Evolutionary conservation across 2,329 filamentous ascomycete genomes (phyloP).

Genomic region (Cyphellophora europaea): DNA sequence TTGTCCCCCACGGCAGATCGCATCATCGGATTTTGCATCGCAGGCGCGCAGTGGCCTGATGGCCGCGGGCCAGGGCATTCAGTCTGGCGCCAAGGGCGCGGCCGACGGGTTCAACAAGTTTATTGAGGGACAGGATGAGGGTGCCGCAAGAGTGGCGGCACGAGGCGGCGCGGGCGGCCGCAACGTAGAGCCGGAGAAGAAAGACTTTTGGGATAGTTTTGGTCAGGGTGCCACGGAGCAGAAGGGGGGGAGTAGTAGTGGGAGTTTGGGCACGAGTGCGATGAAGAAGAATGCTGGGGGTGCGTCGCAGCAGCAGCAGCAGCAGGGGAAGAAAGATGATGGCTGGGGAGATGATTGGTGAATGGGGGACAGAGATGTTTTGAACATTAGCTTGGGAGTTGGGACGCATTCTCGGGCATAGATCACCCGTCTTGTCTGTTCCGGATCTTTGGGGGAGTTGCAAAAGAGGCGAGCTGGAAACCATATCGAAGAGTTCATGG

Average conservation of each 20-base stretch:
- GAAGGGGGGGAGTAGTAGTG: conserved; percentile 27
- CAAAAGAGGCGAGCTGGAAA: too few species aligned
- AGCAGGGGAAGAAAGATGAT: conserved; percentile 47
- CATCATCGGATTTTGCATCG: conserved; percentile 69
- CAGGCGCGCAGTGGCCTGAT: conserved; percentile 52
- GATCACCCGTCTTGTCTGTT: too few species aligned
- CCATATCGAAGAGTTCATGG: too few species aligned
- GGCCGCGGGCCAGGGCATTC: conserved; percentile 52
- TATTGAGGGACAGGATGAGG: conserved; percentile 61
- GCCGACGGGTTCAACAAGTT: conserved; percentile 77
- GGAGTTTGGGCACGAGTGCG: conserved; percentile 52
- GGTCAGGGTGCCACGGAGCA: conserved; percentile 15
- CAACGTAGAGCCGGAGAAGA: conserved; percentile 53
- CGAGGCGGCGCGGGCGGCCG: conserved; percentile 15
- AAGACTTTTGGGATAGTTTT: conserved; percentile 90
- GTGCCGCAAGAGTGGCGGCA: conserved; percentile 19
- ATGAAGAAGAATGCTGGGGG: conserved; percentile 41
- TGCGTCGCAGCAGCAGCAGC: conserved; percentile 18
- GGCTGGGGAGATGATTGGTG: conserved; percentile 47
- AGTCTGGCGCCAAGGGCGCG: conserved; percentile 59
- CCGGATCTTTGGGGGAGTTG: too few species aligned
- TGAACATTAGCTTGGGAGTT: too few species aligned
- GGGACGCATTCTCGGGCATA: too few species aligned
- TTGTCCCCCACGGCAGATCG: conserved; percentile 57
- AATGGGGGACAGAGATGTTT: too few species aligned